Percentiles rank a stretch among this genome's conserved stretches.
These are phyloP conservation scores for Alloteropsis semialata DNA, from an alignment of 176 grass and related monocot species.

Conservation along the genomic window DNA sequence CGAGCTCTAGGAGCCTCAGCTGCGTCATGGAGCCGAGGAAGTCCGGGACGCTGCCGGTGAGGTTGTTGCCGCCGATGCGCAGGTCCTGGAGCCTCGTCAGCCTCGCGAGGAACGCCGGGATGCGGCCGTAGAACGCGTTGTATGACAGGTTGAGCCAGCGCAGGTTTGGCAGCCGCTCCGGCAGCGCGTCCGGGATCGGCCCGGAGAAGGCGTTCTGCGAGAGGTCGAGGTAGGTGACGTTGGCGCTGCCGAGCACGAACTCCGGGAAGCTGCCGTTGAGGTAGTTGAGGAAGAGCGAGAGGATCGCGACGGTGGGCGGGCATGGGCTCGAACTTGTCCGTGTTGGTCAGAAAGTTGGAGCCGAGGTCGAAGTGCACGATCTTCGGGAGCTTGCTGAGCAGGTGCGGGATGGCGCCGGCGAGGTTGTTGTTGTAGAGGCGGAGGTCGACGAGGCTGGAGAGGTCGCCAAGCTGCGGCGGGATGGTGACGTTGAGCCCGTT, in stretches of 20 bases:
- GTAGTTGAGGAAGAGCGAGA: slow-evolving; percentile 56
- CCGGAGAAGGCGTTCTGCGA: slow-evolving; percentile 47
- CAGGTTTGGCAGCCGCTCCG: slow-evolving; percentile 34
- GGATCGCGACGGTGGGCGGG: slow-evolving; percentile 40
- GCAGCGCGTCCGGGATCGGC: slow-evolving; percentile 30
- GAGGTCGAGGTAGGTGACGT: slow-evolving; percentile 64
- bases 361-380: slow-evolving; percentile 47
- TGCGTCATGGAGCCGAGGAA: slow-evolving; percentile 52
- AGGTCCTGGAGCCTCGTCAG: slow-evolving; percentile 51
- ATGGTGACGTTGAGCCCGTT: slow-evolving; percentile 36
- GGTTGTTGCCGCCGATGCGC: slow-evolving; percentile 26
- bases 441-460: slow-evolving; percentile 51
- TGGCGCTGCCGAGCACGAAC: slow-evolving; percentile 38
- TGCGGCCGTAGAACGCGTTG: slow-evolving; percentile 40
- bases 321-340: slow-evolving; percentile 44
- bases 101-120: slow-evolving; percentile 38
- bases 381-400: slow-evolving; percentile 49
- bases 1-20: slow-evolving; percentile 60
- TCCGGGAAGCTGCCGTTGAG: slow-evolving; percentile 38
- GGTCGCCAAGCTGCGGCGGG: not conserved
- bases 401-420: slow-evolving; percentile 45
- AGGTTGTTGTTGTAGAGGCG: too few species aligned
- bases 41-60: slow-evolving; percentile 48
- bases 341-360: slow-evolving; percentile 33
- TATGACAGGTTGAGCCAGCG: slow-evolving; percentile 42